Evolutionary conservation across 441 rosid species (phyloP), one percentile per base, ranked within the genome.

Genomic region (Aleurites moluccanus): DNA sequence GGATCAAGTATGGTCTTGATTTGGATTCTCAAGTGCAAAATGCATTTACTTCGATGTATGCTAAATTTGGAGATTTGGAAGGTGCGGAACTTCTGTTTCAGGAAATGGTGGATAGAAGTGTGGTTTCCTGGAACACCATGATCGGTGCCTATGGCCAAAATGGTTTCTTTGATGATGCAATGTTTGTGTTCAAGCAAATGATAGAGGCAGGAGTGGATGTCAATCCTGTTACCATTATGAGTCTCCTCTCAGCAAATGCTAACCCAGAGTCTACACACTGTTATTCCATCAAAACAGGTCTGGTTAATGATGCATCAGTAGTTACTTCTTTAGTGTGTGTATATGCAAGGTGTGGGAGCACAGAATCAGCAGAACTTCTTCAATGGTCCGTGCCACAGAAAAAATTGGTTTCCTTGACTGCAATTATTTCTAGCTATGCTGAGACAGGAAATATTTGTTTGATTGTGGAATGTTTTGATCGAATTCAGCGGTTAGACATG

Each of bases 381-480:
- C 82, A 83, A 45, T 75, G 75, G 77, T 88, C 84, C 62, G 57
- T 75, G 67, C 80, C 76, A 0, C 80, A 76, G 69, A 83, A 84
- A 53, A 87, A 80, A 75, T 82, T 93, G 72, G 94, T 91, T 66
- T 82, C 88, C 30, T 69, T 90, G 49, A 91, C 97, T 52, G 91
- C 98, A 45, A 84, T 93, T 61, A 78, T 88, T 75, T 84, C 91
- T 53, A 76, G 89, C 82, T 88, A 91, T 79, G 91, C 91, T 0
- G 96, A 86, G 78, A 82, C 61, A 70, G 94, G 92, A 75, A 78
- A 87, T 72, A 80, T 88, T 75, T 78, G 66, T 50, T 21, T 47
- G 63, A 85, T 60, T 52, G 78, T 89, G 76, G 74, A 72, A 25
- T 79, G 81, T 81, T 90, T 91, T 70, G 61, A 86, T 65, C 79